Evolutionary conservation across 768 basidiomycete species (phyloP), one percentile per base, ranked within the genome.

Genomic region (Cyclocybe aegerita): DNA sequence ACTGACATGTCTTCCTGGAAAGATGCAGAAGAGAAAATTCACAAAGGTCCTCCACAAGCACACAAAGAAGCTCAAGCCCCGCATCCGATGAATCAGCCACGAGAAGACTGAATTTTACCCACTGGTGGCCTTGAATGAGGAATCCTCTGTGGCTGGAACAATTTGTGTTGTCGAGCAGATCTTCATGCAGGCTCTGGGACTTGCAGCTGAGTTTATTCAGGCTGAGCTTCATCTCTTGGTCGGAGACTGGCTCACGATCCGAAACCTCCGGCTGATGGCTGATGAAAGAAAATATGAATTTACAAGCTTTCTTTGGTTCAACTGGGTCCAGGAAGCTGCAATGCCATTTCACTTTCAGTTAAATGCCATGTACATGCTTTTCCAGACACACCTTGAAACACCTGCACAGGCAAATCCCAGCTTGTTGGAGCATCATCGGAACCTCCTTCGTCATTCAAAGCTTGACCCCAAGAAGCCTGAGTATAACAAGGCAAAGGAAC

Each of bases 301-400:
- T 15, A 15, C 43, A 11, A n/a, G n/a, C n/a, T 50, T 50, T 11
- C 45, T 51, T 1, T 33, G 34, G 0, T 51, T 55, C 29, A 45
- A 52, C 12, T 55, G 54, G 54, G 38, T 55, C 12, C 54, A 55
- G 32, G 54, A 55, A 39, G 43, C 45, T 17, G 49, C 54, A 12
- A 55, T 55, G 50, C 54, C 54, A 3, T 55, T 55, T 38, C 50
- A 55, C 37, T 55, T 55, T 39, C 54, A 55, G 29, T 16, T 55
- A 12, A 55, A 55, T 34, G 50, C 50, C 2, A 48, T 55, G 49
- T 55, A 55, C 42, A 35, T 31, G 29, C 32, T 55, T 14, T 52
- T 32, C 38, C 36, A 40, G 6, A 55, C 54, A 2, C 50, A 55
- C 38, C 50, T 52, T 16, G 54, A 49, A 9, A 45, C 40, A 2